Base-by-base conservation (phyloP, 1,284 basidiomycete species). In the Tremellales sp. region DNA sequence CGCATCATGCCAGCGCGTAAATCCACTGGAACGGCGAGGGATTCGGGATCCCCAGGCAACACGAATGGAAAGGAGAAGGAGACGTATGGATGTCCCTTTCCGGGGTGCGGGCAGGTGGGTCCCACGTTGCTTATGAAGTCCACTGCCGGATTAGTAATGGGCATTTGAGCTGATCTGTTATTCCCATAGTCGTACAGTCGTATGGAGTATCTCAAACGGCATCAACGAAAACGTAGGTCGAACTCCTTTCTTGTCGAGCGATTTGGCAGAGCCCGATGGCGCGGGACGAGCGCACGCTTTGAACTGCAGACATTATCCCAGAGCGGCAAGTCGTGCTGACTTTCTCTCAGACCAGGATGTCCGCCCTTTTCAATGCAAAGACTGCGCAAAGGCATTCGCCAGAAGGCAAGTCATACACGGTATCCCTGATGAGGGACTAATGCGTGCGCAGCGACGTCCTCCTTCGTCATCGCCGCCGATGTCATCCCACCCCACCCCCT, bases 321-420 rank as follows among this genome's bases (percentile, higher is more conserved):
- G 21, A 18, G 12, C 19, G 7, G 9, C 8, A 19, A 24, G 22
- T 24, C 13, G 13, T 6, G 16, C 31, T 24, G 12, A 19, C 18
- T 25, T 48, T 33, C 8, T 33, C 19, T 3, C 52, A 74, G 72
- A 74, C 40, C 65, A 71, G 54, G 70, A 73, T 40, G 68, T 66
- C 24, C 58, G 71, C 28, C 72, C 72, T 2, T 74, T 74, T 54
- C 61, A 61, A 29, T 74, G 72, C 47, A 67, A 65, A 47, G 67
- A 72, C 44, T 74, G 72, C 49, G 52, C 63, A 12, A 74, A 74
- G 48, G 65, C 71, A 8, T 74, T 74, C 45, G 72, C 71, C 16
- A 43, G 72, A 56, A 74, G 72, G 72, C 71, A 25, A 46, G 61
- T 56, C 16, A n/a, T n/a, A n/a, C 43, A 33, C 29, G 34, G 22